These are phyloP conservation scores for Crassisporium funariophilum DNA, from an alignment of 768 basidiomycete genomes.

Conservation along the genomic window DNA sequence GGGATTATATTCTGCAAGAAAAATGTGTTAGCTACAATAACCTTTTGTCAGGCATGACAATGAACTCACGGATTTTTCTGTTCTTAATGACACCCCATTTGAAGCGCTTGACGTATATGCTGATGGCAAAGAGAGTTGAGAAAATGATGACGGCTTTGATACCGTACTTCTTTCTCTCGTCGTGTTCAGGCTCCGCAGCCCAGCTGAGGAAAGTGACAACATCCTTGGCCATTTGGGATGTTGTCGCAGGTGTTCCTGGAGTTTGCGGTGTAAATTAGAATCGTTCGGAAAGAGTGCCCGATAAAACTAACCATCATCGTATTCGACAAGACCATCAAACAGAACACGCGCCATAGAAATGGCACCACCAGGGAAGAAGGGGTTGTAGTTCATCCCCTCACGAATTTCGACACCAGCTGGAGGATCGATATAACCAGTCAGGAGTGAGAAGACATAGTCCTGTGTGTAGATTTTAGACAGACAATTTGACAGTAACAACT, in stretches of 20 bases:
- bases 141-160: constrained; percentile 95
- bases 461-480: constrained; percentile 31
- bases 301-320: constrained; percentile 82
- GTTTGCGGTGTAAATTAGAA: too few species aligned
- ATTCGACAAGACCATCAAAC: constrained; percentile 96
- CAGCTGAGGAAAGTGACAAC: constrained; percentile 94
- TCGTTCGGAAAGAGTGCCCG: too few species aligned
- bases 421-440: constrained; percentile 96
- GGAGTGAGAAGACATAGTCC: constrained; percentile 97
- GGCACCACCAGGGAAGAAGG: constrained; percentile 98
- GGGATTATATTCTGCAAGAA: constrained; percentile 57
- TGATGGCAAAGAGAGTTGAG: constrained; percentile 77
- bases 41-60: neutral
- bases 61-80: constrained; percentile 85
- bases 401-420: constrained; percentile 94
- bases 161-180: constrained; percentile 96
- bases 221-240: constrained; percentile 99
- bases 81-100: constrained; percentile 94
- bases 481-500: neutral
- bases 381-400: constrained; percentile 99
- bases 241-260: constrained; percentile 96
- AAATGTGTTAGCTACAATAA: neutral
- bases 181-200: constrained; percentile 98
- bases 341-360: constrained; percentile 98
- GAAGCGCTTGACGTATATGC: constrained; percentile 92